Percentiles rank a stretch among this genome's conserved stretches.
Conservation (phyloP, 2,329 filamentous ascomycete species). For the Epichloe glyceriae region DNA sequence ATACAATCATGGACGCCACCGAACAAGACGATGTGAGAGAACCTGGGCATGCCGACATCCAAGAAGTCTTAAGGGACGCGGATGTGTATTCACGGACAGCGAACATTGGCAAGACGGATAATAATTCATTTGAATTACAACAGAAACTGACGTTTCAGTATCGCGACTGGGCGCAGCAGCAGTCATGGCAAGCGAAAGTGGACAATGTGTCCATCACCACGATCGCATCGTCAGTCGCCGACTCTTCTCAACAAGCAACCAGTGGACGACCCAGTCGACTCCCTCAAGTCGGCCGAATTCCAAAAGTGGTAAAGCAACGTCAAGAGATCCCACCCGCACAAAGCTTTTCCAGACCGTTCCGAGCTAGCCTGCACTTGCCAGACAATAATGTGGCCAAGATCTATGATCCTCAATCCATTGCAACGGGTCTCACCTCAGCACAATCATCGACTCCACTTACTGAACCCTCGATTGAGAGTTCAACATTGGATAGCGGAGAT, state of each 20-base stretch:
- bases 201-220: background rate
- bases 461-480: conserved; percentile 24
- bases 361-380: conserved; percentile 32
- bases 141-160: background rate
- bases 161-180: background rate
- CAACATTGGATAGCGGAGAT: conserved; percentile 19
- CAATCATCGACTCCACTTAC: conserved; percentile 24
- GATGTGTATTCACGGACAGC: conserved; percentile 21
- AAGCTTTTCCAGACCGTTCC: conserved; percentile 79
- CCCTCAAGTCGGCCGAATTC: conserved; percentile 74
- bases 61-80: conserved; percentile 38
- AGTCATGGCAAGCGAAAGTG: background rate
- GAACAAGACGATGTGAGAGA: conserved; percentile 42
- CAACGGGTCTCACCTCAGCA: conserved; percentile 34
- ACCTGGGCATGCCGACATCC: conserved; percentile 25
- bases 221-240: background rate
- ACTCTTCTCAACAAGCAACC: conserved; percentile 2
- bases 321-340: conserved; percentile 55
- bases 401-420: conserved; percentile 26
- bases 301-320: conserved; percentile 60
- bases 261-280: conserved; percentile 41
- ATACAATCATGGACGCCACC: conserved; percentile 47
- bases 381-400: conserved; percentile 18
- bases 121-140: background rate
- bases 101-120: background rate